Percentiles rank a stretch among this genome's conserved stretches.
Evolutionary conservation across 768 basidiomycete species (phyloP).

Genomic region (Strobilomyces confusus): DNA sequence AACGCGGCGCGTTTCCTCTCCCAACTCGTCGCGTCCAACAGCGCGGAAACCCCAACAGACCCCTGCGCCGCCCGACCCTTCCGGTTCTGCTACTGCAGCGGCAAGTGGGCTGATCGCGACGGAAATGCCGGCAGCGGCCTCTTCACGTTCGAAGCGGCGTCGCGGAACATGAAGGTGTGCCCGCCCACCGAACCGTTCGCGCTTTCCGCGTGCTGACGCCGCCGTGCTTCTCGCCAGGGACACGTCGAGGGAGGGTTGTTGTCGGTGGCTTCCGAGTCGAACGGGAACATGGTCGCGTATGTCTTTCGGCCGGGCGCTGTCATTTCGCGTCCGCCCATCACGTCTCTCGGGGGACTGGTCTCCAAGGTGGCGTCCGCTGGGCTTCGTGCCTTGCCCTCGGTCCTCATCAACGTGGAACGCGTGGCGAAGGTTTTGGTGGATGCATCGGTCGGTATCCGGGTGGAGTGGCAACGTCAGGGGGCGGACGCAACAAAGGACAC

Average conservation of each 20-base stretch:
- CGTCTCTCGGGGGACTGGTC: constrained; percentile 18
- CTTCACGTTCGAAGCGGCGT: constrained; percentile 16
- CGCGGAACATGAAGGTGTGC: constrained; percentile 26
- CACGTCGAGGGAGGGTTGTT: constrained; percentile 20
- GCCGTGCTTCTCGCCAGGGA: constrained; percentile 10
- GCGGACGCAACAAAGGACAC: constrained; percentile 15
- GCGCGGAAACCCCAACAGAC: neutral
- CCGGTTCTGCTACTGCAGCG: constrained; percentile 28
- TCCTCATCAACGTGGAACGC: constrained; percentile 20
- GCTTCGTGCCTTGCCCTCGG: constrained; percentile 18
- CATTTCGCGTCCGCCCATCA: constrained; percentile 8
- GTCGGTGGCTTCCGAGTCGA: constrained; percentile 12
- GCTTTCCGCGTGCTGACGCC: neutral
- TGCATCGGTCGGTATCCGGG: constrained; percentile 23
- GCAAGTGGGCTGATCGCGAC: constrained; percentile 19
- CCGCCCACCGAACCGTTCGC: no score
- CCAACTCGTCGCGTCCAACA: constrained; percentile 12
- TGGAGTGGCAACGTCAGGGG: constrained; percentile 24
- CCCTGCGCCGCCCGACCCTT: constrained; percentile 5
- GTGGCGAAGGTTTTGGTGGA: constrained; percentile 25
- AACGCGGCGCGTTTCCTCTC: constrained; percentile 23
- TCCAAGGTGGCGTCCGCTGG: constrained; percentile 9
- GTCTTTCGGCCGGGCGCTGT: constrained; percentile 22
- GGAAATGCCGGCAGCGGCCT: constrained; percentile 9
- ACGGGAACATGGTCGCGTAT: constrained; percentile 9